Percentiles rank a stretch among this genome's conserved stretches.
These are phyloP conservation scores for Mortierella sp. DNA, from an alignment of 371 early-diverging fungal species.

Conservation along the genomic window DNA sequence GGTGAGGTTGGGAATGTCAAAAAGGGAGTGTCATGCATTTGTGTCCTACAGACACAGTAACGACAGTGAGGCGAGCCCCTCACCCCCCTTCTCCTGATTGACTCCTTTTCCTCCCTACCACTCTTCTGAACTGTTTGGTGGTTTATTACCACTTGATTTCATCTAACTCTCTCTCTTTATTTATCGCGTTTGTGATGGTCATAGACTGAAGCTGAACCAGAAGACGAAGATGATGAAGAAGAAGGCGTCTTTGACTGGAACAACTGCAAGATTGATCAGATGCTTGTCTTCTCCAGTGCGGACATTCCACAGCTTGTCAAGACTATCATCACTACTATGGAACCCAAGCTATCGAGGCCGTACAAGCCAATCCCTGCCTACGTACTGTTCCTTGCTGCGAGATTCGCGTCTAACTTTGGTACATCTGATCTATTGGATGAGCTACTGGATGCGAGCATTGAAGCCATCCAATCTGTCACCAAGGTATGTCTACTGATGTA, in stretches of 20 bases:
- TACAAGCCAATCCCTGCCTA: slow-evolving; percentile 83
- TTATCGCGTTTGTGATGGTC: no score
- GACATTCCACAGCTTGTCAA: slow-evolving; percentile 77
- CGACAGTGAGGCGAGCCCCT: no score
- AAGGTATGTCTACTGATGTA: slow-evolving; percentile 55
- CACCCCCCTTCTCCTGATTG: no score
- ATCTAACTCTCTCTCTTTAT: not conserved
- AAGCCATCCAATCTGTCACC: slow-evolving; percentile 66
- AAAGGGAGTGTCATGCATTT: not conserved
- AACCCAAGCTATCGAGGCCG: slow-evolving; percentile 62
- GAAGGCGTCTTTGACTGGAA: slow-evolving; percentile 84
- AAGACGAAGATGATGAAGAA: slow-evolving; percentile 47
- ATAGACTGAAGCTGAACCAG: not conserved
- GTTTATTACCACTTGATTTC: not conserved
- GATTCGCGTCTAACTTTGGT: slow-evolving; percentile 88
- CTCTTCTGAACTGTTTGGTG: not conserved
- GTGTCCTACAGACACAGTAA: no score
- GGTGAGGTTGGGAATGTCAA: not conserved
- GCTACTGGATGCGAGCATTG: slow-evolving; percentile 71
- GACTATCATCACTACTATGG: slow-evolving; percentile 72
- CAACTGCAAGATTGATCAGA: slow-evolving; percentile 84
- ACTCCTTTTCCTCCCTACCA: not conserved
- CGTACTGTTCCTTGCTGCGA: slow-evolving; percentile 84
- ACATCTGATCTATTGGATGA: slow-evolving; percentile 74
- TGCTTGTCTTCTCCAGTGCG: slow-evolving; percentile 88